phyloP scores from a whole-genome alignment of 305 asterid species.

The Plantago rigida region DNA sequence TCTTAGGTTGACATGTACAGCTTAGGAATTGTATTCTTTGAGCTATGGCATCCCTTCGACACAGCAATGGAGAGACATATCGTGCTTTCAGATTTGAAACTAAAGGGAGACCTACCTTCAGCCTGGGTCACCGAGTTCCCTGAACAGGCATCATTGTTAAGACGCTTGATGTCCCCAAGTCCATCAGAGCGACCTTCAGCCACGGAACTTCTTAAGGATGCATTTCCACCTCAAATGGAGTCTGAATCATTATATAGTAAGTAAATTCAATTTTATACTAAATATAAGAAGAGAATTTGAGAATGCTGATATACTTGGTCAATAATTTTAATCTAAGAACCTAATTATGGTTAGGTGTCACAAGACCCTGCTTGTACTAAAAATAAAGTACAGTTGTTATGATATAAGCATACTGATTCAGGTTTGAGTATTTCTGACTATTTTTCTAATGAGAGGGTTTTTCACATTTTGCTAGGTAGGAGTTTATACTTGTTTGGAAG shows the following conservation, averaged over 20 bases:
- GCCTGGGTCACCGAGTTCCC: conserved; percentile 68
- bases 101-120: conserved; percentile 80
- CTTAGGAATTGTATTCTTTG: conserved; percentile 86
- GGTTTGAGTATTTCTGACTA: background rate
- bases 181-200: conserved; percentile 98
- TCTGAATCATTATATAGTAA: conserved; percentile 78
- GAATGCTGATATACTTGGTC: background rate
- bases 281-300: background rate
- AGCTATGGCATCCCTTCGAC: conserved; percentile 95
- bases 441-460: background rate
- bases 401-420: too few species aligned
- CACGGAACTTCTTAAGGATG: conserved; percentile 78
- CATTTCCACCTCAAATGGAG: conserved; percentile 92
- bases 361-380: background rate
- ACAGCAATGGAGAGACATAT: conserved; percentile 94
- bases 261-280: conserved; percentile 23
- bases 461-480: background rate
- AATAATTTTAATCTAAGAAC: background rate
- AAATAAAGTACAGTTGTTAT: too few species aligned
- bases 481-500: conserved; percentile 4
- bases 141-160: conserved; percentile 77
- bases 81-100: conserved; percentile 76
- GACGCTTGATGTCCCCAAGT: conserved; percentile 63
- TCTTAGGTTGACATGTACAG: conserved; percentile 91
- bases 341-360: background rate